Percentiles rank a stretch among this genome's conserved stretches.
Evolutionary conservation across 129 eudicot genomes (phyloP).

Genomic region (Flaveria bidentis): DNA sequence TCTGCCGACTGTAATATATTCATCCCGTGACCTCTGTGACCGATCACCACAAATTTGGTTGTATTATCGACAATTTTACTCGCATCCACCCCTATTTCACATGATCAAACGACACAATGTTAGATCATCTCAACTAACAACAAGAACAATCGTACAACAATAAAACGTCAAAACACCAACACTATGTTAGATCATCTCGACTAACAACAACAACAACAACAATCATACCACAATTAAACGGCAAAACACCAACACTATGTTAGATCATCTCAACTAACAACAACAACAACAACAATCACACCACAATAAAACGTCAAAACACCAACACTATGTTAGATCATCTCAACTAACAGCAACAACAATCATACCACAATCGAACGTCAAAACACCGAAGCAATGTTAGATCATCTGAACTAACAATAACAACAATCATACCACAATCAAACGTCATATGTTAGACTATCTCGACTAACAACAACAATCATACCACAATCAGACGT

Average conservation of each 20-base stretch:
- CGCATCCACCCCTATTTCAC: conserved; percentile 41
- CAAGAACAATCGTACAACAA: no score
- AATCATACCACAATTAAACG: conserved; percentile 17
- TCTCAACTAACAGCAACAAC: neutral
- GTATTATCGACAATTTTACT: conserved; percentile 38
- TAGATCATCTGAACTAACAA: no score
- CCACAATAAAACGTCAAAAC: neutral
- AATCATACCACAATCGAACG: conserved; percentile 16
- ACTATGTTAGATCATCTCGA: neutral
- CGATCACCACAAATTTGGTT: conserved; percentile 68
- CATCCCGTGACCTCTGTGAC: conserved; percentile 95
- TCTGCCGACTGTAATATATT: conserved; percentile 72
- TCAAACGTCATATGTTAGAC: no score
- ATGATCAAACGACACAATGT: no score
- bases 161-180: neutral
- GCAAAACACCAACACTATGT: no score
- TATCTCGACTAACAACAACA: no score
- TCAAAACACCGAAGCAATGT: no score
- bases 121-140: no score
- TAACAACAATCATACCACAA: no score
- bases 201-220: neutral
- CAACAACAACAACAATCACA: no score
- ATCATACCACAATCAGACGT: no score
- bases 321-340: neutral
- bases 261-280: no score